A percentile compares a stretch with the other conserved stretches of the same genome.
Evolutionary conservation across 148 eudicot genomes (phyloP).

Genomic region (Selenicereus undatus): DNA sequence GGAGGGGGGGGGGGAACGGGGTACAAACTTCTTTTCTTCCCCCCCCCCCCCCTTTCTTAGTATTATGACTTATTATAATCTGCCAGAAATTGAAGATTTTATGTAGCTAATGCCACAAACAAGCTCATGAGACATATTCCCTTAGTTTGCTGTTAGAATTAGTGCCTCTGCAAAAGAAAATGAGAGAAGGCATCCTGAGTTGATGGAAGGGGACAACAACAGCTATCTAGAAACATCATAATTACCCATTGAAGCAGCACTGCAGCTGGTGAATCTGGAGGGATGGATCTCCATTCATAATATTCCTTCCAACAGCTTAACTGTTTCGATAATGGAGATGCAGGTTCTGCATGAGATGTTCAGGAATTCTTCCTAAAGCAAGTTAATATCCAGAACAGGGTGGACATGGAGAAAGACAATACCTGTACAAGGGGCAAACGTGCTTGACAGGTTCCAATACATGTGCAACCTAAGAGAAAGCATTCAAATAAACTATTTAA

Average conservation of each 20-base stretch:
- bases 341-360: constrained; percentile 53
- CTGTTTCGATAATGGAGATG: constrained; percentile 39
- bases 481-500: constrained; percentile 1
- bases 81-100: no score
- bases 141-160: background rate
- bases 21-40: no score
- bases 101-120: background rate
- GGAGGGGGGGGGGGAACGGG: no score
- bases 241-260: constrained; percentile 90
- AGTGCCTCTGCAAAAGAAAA: background rate
- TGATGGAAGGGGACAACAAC: background rate
- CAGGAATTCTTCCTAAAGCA: constrained; percentile 14
- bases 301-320: constrained; percentile 78
- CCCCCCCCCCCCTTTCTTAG: no score
- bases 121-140: background rate
- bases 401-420: constrained; percentile 17
- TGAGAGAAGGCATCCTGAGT: background rate
- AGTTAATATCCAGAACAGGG: constrained; percentile 8
- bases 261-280: constrained; percentile 70
- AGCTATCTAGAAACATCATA: background rate
- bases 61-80: no score
- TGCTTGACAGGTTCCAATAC: constrained; percentile 68
- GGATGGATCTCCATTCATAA: constrained; percentile 85
- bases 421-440: constrained; percentile 74
- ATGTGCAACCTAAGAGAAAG: constrained; percentile 39